phyloP scores from a whole-genome alignment of 202 grass and related monocot species.

The Miscanthus sacchariflorus region DNA sequence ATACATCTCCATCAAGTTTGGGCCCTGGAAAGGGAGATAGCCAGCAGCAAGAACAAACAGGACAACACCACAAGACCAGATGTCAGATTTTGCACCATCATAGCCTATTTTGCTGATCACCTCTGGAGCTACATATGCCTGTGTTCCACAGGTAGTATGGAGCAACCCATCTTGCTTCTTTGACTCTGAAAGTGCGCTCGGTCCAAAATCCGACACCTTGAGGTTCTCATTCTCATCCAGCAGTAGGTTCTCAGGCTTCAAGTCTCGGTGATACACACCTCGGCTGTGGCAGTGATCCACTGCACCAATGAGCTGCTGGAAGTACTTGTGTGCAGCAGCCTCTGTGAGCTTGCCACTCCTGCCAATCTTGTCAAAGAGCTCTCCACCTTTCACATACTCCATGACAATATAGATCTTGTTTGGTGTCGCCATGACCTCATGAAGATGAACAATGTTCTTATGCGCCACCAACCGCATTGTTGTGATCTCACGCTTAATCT shows the following conservation, averaged over 20 bases:
- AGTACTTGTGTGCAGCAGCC: slow-evolving; percentile 67
- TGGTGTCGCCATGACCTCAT: slow-evolving; percentile 89
- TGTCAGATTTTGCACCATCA: slow-evolving; percentile 90
- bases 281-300: slow-evolving; percentile 89
- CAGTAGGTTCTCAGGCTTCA: slow-evolving; percentile 90
- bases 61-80: slow-evolving; percentile 94
- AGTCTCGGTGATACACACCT: slow-evolving; percentile 90
- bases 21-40: slow-evolving; percentile 85
- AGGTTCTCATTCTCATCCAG: slow-evolving; percentile 84
- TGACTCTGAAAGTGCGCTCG: slow-evolving; percentile 74
- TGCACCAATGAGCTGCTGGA: slow-evolving; percentile 82
- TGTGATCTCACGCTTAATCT: slow-evolving; percentile 87
- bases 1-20: slow-evolving; percentile 69
- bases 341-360: slow-evolving; percentile 72
- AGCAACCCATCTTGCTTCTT: slow-evolving; percentile 67
- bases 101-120: slow-evolving; percentile 77
- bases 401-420: slow-evolving; percentile 92
- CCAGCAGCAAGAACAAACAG: slow-evolving; percentile 79
- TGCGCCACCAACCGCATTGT: slow-evolving; percentile 78
- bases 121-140: slow-evolving; percentile 90
- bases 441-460: slow-evolving; percentile 82
- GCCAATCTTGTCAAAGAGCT: slow-evolving; percentile 78
- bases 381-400: slow-evolving; percentile 89
- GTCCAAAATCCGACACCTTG: slow-evolving; percentile 88
- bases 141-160: slow-evolving; percentile 88